These are phyloP conservation scores for Cadophora sp. DNA, from an alignment of 2,329 filamentous ascomycete species.

Conservation along the genomic window DNA sequence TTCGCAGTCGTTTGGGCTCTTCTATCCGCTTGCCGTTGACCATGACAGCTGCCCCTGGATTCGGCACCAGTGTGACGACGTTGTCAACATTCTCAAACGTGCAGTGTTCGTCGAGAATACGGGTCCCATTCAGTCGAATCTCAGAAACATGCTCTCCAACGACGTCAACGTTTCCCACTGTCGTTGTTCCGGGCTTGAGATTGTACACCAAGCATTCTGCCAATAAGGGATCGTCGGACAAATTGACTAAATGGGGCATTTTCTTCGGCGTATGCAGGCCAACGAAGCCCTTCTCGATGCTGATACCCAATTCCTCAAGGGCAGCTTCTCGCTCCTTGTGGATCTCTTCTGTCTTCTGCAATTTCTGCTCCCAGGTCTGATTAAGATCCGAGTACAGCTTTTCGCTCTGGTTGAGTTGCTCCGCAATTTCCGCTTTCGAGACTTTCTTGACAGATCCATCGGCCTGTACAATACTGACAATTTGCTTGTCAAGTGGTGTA, in stretches of 20 bases:
- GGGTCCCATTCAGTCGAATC: conserved; percentile 91
- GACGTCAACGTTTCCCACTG: conserved; percentile 89
- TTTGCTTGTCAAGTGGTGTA: conserved; percentile 92
- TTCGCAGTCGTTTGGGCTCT: conserved; percentile 84
- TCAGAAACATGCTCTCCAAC: conserved; percentile 73
- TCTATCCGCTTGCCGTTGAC: conserved; percentile 92
- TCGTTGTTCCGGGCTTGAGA: conserved; percentile 92
- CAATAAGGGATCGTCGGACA: conserved; percentile 92
- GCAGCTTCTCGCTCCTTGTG: conserved; percentile 97
- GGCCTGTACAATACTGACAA: conserved; percentile 87
- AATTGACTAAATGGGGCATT: conserved; percentile 98
- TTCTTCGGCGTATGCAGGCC: conserved; percentile 96
- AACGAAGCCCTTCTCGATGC: conserved; percentile 97
- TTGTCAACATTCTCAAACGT: conserved; percentile 93
- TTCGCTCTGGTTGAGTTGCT: conserved; percentile 94
- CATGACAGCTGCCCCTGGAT: conserved; percentile 95
- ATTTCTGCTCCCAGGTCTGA: conserved; percentile 98
- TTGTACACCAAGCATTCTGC: conserved; percentile 98
- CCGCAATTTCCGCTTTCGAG: conserved; percentile 96
- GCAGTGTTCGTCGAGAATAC: conserved; percentile 92
- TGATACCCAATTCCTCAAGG: conserved; percentile 95
- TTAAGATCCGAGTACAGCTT: conserved; percentile 96
- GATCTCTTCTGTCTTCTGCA: conserved; percentile 93
- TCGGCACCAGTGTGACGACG: conserved; percentile 87
- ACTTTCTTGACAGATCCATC: conserved; percentile 93